Base-by-base conservation (phyloP, 768 basidiomycete genomes). In the Tricholomella constricta region DNA sequence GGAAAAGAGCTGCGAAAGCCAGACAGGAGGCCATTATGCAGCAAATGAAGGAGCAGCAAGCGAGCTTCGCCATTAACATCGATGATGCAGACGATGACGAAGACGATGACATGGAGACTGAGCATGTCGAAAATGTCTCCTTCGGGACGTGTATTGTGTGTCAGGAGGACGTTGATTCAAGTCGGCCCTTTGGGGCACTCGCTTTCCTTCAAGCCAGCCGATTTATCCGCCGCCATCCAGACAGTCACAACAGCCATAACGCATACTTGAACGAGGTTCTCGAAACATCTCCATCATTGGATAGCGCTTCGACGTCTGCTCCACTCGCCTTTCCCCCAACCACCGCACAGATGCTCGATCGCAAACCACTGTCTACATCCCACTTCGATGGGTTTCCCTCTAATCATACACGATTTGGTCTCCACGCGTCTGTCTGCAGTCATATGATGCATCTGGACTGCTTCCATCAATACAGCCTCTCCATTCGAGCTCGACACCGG, bases 391-490 rank as follows among this genome's bases (percentile, higher is more conserved):
- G 85, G 0, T 91, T 90, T 66, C 84, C 89, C 0, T 59, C 81
- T 0, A 77, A 80, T 34, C 83, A 83, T 55, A 89, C 88, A 2
- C 85, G 87, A 23, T 96, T 96, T 65, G 94, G 94, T 2, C 75
- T 98, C 11, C 80, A 94, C 64, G 74, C 87, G 9, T 94, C 94
- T 1, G 86, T 93, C 34, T 98, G 96, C 69, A 93, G 88, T 27
- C 97, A 98, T 65, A 84, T 95, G 79, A 98, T 99, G 94, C 97
- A 99, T 71, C 72, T 95, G 56, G 84, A 89, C 36, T 98, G 97
- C 70, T 96, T 98, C 76, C 87, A 88, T 44, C 87, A 88, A 2
- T 98, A 98, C 69, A 94, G 83, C 58, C 67, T 80, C 2, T 95
- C 94, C 15, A 87, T 98, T 48, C 82, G 91, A 40, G 86, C 89